Conservation (phyloP, 352 stramenopile species). For the Pythium plurisporium region DNA sequence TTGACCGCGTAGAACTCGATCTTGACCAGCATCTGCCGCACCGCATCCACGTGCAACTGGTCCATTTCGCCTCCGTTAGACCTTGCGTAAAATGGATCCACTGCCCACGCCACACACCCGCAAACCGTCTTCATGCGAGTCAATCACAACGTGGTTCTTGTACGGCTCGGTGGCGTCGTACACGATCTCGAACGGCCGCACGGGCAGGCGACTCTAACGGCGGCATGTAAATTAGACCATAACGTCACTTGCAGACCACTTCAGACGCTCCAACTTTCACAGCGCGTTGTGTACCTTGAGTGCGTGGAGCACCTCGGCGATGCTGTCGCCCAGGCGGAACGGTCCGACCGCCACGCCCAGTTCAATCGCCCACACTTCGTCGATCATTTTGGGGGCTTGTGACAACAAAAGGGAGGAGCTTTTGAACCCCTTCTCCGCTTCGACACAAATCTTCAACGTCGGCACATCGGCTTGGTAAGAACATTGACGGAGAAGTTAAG, state of each 20-base stretch:
- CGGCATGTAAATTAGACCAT: neutral
- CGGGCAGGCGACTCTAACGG: conserved; percentile 50
- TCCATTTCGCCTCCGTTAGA: neutral
- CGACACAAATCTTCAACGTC: conserved; percentile 8
- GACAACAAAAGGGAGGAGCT: neutral
- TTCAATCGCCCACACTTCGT: conserved; percentile 82
- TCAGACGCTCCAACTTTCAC: neutral
- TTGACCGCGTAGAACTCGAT: conserved; percentile 84
- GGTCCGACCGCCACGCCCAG: conserved; percentile 70
- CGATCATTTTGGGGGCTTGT: conserved; percentile 35
- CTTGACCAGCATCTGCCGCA: conserved; percentile 58
- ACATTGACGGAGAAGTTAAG: neutral
- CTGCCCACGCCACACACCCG: conserved; percentile 27
- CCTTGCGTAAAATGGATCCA: no score
- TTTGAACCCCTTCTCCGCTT: no score
- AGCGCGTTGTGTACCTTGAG: conserved; percentile 59
- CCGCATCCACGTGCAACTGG: conserved; percentile 66
- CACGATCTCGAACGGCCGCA: conserved; percentile 71
- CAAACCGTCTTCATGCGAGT: conserved; percentile 71
- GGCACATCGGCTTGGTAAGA: no score
- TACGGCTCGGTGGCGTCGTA: conserved; percentile 69
- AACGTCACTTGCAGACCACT: neutral
- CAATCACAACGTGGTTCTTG: conserved; percentile 52
- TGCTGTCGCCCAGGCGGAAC: conserved; percentile 67
- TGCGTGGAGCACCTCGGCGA: conserved; percentile 68